Evolutionary conservation across 768 basidiomycete species (phyloP).

Genomic region (Leccinum boreale): DNA sequence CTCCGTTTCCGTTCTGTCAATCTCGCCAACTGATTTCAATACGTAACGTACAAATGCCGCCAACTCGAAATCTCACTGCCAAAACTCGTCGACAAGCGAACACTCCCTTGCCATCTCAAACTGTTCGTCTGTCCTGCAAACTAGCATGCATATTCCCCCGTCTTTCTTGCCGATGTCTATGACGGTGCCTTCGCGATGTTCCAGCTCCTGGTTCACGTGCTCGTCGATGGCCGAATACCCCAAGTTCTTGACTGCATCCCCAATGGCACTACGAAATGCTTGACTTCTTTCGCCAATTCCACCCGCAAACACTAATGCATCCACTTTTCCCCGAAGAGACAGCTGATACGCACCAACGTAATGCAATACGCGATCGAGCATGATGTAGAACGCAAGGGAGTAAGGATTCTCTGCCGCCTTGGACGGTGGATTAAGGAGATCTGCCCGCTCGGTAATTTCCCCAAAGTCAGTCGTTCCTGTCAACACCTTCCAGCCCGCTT

Average conservation of each 20-base stretch:
- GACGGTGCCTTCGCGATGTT: conserved; percentile 37
- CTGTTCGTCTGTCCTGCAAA: conserved; percentile 69
- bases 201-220: conserved; percentile 43
- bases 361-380: conserved; percentile 72
- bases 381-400: conserved; percentile 55
- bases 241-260: conserved; percentile 51
- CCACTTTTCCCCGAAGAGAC: conserved; percentile 63
- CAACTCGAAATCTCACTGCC: conserved; percentile 9
- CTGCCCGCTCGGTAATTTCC: conserved; percentile 50
- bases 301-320: conserved; percentile 83
- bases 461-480: conserved; percentile 84
- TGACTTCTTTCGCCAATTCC: conserved; percentile 81
- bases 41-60: neutral
- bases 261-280: conserved; percentile 58
- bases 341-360: conserved; percentile 74
- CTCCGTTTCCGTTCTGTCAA: neutral
- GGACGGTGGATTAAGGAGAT: conserved; percentile 18
- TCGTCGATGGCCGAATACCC: conserved; percentile 50
- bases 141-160: conserved; percentile 40
- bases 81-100: conserved; percentile 16
- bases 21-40: neutral
- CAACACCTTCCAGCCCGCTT: conserved; percentile 76
- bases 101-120: conserved; percentile 48
- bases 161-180: conserved; percentile 42
- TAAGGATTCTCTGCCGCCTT: conserved; percentile 33